phyloP scores from a whole-genome alignment of 2,329 filamentous ascomycete species.

The Grosmannia penicillata region DNA sequence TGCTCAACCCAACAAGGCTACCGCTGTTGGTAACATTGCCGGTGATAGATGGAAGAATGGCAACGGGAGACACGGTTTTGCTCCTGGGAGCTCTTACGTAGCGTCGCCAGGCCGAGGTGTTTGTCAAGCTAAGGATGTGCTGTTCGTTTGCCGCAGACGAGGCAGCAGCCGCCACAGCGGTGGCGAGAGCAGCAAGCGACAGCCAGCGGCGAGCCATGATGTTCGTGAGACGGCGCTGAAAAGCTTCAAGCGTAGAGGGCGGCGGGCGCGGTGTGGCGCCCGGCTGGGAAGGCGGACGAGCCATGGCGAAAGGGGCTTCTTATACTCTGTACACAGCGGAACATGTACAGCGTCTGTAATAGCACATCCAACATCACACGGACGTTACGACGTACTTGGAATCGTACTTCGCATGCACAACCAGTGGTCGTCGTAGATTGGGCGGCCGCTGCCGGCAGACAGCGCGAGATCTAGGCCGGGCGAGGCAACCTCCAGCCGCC shows the following conservation, averaged over 20 bases:
- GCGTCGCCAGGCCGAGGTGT: slow-evolving; percentile 20
- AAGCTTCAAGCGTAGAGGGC: too few species aligned
- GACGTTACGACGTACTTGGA: too few species aligned
- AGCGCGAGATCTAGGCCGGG: too few species aligned
- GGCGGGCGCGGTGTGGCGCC: too few species aligned
- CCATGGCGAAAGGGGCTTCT: not conserved
- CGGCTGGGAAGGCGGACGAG: too few species aligned
- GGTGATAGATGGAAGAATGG: slow-evolving; percentile 15
- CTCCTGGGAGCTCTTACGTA: slow-evolving; percentile 23
- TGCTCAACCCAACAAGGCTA: slow-evolving; percentile 15
- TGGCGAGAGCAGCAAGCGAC: not conserved
- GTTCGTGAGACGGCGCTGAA: not conserved
- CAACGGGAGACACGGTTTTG: slow-evolving; percentile 17
- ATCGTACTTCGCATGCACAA: too few species aligned
- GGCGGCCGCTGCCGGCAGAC: too few species aligned
- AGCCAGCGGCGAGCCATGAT: slow-evolving; percentile 4
- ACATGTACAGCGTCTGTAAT: too few species aligned
- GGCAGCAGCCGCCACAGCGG: not conserved
- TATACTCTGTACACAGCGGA: too few species aligned
- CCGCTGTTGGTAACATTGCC: slow-evolving; percentile 24
- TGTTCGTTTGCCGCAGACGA: slow-evolving; percentile 1
- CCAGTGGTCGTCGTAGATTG: too few species aligned
- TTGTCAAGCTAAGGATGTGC: slow-evolving; percentile 3
- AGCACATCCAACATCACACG: too few species aligned
- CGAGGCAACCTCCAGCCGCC: too few species aligned